Percentiles rank a stretch among this genome's conserved stretches.
Conservation (phyloP, 2,329 filamentous ascomycete species). For the Rachicladosporium sp. region DNA sequence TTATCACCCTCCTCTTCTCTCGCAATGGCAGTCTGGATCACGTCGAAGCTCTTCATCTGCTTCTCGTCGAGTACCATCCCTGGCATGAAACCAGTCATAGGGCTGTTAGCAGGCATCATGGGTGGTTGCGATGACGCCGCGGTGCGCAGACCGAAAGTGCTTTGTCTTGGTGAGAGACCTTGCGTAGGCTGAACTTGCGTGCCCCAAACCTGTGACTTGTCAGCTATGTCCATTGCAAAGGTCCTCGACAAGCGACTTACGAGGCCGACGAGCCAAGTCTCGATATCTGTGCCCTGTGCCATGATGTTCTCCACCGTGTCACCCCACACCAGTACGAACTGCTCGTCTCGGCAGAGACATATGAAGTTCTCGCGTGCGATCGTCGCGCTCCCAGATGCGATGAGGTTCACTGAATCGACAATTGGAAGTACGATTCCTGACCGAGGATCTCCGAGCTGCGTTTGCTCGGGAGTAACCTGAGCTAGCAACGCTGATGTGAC, state of each 20-base stretch:
- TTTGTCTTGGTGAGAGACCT: constrained; percentile 2
- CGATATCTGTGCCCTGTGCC: constrained; percentile 4
- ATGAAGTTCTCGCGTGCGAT: constrained; percentile 4
- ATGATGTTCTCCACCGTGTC: constrained; percentile 6
- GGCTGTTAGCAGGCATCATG: neutral
- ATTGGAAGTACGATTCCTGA: constrained; percentile 3
- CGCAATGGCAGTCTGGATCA: constrained; percentile 5
- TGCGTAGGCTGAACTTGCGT: constrained; percentile 2
- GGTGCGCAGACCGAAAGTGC: constrained; percentile 1
- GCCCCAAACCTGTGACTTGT: constrained; percentile 4
- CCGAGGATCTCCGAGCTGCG: constrained; percentile 2
- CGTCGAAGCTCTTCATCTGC: constrained; percentile 4
- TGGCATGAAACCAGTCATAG: constrained; percentile 2
- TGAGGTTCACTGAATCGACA: constrained; percentile 4
- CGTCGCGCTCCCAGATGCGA: constrained; percentile 3
- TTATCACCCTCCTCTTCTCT: constrained; percentile 6
- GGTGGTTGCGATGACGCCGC: constrained; percentile 1
- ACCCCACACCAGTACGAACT: constrained; percentile 6
- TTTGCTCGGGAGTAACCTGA: constrained; percentile 5
- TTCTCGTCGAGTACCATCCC: constrained; percentile 3
- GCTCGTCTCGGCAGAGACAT: constrained; percentile 5
- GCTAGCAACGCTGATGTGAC: constrained; percentile 4
- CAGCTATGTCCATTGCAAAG: neutral
- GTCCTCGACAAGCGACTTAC: constrained; percentile 1
- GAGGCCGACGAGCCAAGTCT: constrained; percentile 6